phyloP scores from a whole-genome alignment of 495 filamentous ascomycete species.

The Podospora anserina region DNA sequence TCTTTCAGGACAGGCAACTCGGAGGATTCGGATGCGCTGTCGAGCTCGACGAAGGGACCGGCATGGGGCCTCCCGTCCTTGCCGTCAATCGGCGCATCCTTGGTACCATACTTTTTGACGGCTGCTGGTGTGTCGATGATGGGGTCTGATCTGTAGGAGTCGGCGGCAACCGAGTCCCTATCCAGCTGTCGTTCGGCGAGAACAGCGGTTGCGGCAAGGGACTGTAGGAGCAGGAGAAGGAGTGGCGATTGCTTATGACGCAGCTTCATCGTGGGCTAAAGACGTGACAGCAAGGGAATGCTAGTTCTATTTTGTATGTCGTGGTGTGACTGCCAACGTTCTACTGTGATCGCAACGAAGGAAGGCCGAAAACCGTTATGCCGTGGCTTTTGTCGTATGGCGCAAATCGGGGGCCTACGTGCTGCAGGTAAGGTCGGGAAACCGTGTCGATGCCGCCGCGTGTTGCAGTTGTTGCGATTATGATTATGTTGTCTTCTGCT shows the following conservation, averaged over 20 bases:
- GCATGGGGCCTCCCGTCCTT: constrained; percentile 93
- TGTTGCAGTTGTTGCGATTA: background rate
- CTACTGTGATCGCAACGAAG: background rate
- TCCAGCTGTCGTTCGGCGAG: constrained; percentile 19
- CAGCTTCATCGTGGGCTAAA: constrained; percentile 39
- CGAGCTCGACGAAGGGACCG: constrained; percentile 79
- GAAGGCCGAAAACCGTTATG: background rate
- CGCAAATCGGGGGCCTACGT: background rate
- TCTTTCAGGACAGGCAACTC: constrained; percentile 47
- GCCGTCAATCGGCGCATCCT: constrained; percentile 90
- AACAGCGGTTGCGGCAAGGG: constrained; percentile 38
- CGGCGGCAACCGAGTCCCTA: constrained; percentile 21
- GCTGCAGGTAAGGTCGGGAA: background rate
- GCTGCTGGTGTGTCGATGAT: constrained; percentile 21
- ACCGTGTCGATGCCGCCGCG: background rate
- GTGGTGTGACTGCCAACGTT: background rate
- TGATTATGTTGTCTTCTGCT: background rate
- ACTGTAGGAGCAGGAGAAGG: constrained; percentile 46
- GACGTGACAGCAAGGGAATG: background rate
- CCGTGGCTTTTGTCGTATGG: background rate
- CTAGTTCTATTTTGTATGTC: background rate
- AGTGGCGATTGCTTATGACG: constrained; percentile 40
- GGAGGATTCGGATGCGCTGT: constrained; percentile 38
- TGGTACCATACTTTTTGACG: constrained; percentile 58
- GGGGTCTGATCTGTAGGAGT: constrained; percentile 7